Evolutionary conservation across 768 basidiomycete genomes (phyloP).

Genomic region (Suillus sp.): DNA sequence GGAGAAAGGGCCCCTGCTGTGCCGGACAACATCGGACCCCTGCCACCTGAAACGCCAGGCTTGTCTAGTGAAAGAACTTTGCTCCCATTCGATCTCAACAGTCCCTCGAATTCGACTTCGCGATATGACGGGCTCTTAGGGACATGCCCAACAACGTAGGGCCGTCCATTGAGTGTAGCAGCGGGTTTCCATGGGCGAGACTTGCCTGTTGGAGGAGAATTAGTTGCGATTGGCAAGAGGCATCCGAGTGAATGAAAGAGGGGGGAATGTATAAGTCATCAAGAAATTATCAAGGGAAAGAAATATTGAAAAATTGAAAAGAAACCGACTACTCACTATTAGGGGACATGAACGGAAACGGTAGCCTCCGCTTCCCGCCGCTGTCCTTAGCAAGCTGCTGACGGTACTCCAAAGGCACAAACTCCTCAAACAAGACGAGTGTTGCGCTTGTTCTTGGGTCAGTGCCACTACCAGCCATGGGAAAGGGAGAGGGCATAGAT

Average conservation of each 20-base stretch:
- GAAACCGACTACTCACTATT: constrained; percentile 11
- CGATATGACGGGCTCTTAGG: constrained; percentile 53
- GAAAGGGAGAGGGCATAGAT: constrained; percentile 18
- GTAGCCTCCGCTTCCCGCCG: constrained; percentile 60
- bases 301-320: constrained; percentile 32
- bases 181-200: constrained; percentile 75
- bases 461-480: constrained; percentile 14
- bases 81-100: constrained; percentile 58
- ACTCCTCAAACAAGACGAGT: constrained; percentile 89
- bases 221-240: neutral
- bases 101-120: constrained; percentile 80
- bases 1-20: constrained; percentile 27
- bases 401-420: constrained; percentile 86
- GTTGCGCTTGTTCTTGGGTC: constrained; percentile 77
- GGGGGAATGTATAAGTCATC: too few species aligned
- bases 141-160: constrained; percentile 66
- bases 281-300: neutral
- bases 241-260: neutral
- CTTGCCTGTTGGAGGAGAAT: constrained; percentile 22
- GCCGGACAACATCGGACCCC: constrained; percentile 10
- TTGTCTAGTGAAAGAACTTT: constrained; percentile 41
- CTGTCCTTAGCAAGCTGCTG: constrained; percentile 66
- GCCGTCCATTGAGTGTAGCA: constrained; percentile 77
- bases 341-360: constrained; percentile 63
- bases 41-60: constrained; percentile 1